Evolutionary conservation across 2,329 filamentous ascomycete genomes (phyloP), one percentile per base, ranked within the genome.

Genomic region (Stagonosporopsis vannaccii): DNA sequence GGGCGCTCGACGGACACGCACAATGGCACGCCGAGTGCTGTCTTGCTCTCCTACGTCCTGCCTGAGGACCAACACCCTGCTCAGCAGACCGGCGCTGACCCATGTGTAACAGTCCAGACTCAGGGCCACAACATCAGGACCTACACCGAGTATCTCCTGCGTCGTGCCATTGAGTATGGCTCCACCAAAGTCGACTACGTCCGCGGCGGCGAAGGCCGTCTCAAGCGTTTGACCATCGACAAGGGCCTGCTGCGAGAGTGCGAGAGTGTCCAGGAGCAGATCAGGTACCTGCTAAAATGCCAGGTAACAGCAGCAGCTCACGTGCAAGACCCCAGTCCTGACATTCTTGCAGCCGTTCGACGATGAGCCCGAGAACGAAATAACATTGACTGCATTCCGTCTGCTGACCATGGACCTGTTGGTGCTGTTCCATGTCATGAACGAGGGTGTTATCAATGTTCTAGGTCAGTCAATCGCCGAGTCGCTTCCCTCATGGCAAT

Each of bases 371-470:
- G 93, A 97, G 73, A 99, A 98, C 72, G 95, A 99, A 76, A 98
- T 99, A 66, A 96, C 92, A 9, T 84, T 98, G 64, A 96, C 92
- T 9, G 93, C 96, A 25, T 99, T 98, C 73, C 87, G 95, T 56
- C 82, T 99, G 61, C 81, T 99, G 50, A 96, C 96, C 19, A 82
- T 97, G 68, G 95, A 99, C 75, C 82, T 99, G 33, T 78, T 99
- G 58, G 88, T 91, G 13, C 81, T 99, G 51, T 99, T 97, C 79
- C 92, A 96, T 70, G 91, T 95, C 42, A 89, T 97, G 79, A 99
- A 99, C 72, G 92, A 97, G 78, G 95, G 91, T 44, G 91, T 97
- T 72, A 99, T 99, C 78, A 97, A 96, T 76, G 92, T 99, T 57
- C 81, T 99, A 54, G 92, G 94, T 96, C 81, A 63, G 86, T 71